Evolutionary conservation across 1,284 basidiomycete genomes (phyloP).

Genomic region (Trametes sp.): DNA sequence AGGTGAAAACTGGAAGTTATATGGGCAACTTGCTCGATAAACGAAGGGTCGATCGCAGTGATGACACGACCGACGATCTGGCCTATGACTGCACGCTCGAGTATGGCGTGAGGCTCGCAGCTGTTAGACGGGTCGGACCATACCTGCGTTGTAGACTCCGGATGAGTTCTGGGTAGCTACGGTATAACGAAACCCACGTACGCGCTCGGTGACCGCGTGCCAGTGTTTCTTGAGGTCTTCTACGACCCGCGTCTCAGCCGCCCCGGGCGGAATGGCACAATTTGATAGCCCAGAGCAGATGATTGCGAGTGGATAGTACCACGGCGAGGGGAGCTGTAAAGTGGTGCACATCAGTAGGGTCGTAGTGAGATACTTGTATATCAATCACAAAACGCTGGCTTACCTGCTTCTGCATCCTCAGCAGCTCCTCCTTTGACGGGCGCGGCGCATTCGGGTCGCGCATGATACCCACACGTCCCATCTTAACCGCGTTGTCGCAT

Average conservation of each 20-base stretch:
- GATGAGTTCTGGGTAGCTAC: too few species aligned
- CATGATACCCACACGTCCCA: background rate
- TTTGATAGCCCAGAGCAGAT: constrained; percentile 9
- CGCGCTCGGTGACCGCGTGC: constrained; percentile 11
- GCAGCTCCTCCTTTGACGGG: background rate
- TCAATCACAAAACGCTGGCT: background rate
- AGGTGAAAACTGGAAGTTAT: too few species aligned
- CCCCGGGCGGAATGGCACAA: background rate
- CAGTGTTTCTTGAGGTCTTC: constrained; percentile 19
- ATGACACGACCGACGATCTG: constrained; percentile 1
- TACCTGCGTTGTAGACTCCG: constrained; percentile 1
- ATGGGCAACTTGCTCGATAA: constrained; percentile 9
- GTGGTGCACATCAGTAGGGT: background rate
- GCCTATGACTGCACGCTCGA: constrained; percentile 10
- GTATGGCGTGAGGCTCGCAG: background rate
- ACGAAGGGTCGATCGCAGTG: constrained; percentile 10
- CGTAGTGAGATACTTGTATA: background rate
- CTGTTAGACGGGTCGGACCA: constrained; percentile 17
- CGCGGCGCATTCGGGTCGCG: background rate
- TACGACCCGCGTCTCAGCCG: constrained; percentile 7
- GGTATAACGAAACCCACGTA: background rate
- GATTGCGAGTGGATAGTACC: constrained; percentile 14
- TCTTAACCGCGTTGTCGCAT: background rate
- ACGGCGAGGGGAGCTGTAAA: constrained; percentile 2
- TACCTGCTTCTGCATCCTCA: background rate